These are phyloP conservation scores for Citrullus mucosospermus DNA, from an alignment of 306 rosid genomes.

Conservation along the genomic window DNA sequence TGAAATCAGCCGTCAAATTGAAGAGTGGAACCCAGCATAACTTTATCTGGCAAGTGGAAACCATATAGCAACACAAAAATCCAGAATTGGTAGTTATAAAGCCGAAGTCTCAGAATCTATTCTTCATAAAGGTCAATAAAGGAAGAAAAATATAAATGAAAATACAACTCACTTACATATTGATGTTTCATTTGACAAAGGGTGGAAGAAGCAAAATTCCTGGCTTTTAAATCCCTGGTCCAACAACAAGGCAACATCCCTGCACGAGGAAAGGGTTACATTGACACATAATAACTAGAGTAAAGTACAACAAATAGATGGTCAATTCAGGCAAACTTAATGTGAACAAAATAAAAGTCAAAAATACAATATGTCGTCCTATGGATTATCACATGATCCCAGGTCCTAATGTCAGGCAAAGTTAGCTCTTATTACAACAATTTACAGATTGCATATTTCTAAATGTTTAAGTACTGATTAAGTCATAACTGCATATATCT, in stretches of 20 bases:
- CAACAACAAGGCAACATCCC: constrained; percentile 79
- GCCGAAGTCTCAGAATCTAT: neutral
- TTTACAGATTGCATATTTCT: neutral
- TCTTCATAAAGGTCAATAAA: neutral
- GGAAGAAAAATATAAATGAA: neutral
- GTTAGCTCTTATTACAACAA: neutral
- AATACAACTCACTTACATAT: constrained; percentile 50
- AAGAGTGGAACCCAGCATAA: neutral
- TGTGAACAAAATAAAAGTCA: neutral
- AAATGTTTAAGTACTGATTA: neutral
- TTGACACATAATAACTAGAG: neutral
- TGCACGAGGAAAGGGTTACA: constrained; percentile 22
- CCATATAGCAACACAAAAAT: neutral
- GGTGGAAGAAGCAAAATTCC: constrained; percentile 76
- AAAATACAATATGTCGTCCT: neutral
- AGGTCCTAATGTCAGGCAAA: neutral
- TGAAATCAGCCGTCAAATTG: neutral
- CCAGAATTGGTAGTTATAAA: neutral
- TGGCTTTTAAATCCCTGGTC: constrained; percentile 75
- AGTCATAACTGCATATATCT: neutral
- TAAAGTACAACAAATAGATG: neutral
- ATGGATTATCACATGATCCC: neutral
- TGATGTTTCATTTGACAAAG: constrained; percentile 76
- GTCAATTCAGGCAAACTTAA: neutral
- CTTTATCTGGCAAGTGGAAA: neutral